Evolutionary conservation across 805 yeast genomes (phyloP), one percentile per base, ranked within the genome.

Genomic region (Debaryomyces prosopidis): DNA sequence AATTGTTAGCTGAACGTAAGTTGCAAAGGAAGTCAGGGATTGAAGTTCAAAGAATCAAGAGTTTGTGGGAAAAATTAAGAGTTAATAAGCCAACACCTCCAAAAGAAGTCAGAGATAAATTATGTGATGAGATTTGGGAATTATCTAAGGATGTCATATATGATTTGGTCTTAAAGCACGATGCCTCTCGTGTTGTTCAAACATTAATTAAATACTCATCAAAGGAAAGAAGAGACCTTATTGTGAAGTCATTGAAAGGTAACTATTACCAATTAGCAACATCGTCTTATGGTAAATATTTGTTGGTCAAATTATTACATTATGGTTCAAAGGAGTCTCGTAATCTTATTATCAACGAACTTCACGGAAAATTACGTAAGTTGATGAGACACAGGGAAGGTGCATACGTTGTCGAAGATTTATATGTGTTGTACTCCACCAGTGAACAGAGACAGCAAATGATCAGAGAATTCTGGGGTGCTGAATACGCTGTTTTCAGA

Each of bases 371-470:
- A 57, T 80, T 89, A 59, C 79, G 97, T 65, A 92, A 89, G 68
- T 75, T 92, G 47, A 89, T 92, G 94, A 84, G 96, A 75, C 97
- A 92, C 70, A 85, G 87, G 71, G 98, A 92, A 76, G 99, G 97
- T 69, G 98, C 98, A 11, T 90, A 92, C 59, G 98, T 92, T 33
- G 90, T 91, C 53, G 98, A 92, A 69, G 99, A 92, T 75, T 75
- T 89, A 59, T 92, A 76, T 62, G 88, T 89, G 18, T 79, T 90
- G 46, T 92, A 91, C 66, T 82, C 97, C 9, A 81, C 89, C 18
- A 79, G 85, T 26, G 88, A 84, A 51, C 98, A 92, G 69, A 87
- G 81, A 66, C 80, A 81, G 45, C 96, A 89, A 68, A 91, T 92
- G 87, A 82, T 92, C 53, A 82, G 94, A 68, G 99, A 92, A 70